Evolutionary conservation across 257 asterid species (phyloP).

Genomic region (Rhazya stricta): DNA sequence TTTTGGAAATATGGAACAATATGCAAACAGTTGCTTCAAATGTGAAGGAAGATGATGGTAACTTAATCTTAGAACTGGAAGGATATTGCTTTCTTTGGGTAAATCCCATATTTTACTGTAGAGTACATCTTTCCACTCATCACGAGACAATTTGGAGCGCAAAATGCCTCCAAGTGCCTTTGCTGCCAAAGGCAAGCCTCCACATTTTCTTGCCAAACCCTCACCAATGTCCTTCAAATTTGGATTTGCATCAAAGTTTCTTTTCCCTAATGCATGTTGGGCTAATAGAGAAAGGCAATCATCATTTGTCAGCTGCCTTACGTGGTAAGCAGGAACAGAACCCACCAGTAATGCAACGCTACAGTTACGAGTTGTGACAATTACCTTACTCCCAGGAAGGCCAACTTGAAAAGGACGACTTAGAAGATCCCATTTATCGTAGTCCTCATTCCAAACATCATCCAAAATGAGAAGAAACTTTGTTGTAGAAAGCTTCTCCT

Average conservation of each 20-base stretch:
- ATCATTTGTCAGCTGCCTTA: slow-evolving; percentile 11
- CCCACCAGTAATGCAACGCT: slow-evolving; percentile 16
- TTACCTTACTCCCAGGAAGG: slow-evolving; percentile 26
- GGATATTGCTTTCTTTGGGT: slow-evolving; percentile 17
- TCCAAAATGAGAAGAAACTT: slow-evolving; percentile 17
- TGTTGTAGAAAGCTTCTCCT: slow-evolving; percentile 13
- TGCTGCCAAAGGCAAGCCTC: slow-evolving; percentile 30
- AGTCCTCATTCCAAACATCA: slow-evolving; percentile 26
- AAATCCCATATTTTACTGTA: slow-evolving; percentile 28
- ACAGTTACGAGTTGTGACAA: slow-evolving; percentile 20
- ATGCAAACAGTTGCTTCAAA: slow-evolving; percentile 28
- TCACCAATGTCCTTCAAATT: slow-evolving; percentile 15
- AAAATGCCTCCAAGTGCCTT: slow-evolving; percentile 30
- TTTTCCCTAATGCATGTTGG: slow-evolving; percentile 21
- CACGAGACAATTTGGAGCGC: slow-evolving; percentile 14
- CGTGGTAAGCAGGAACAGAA: slow-evolving; percentile 16
- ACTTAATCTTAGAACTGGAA: slow-evolving; percentile 29
- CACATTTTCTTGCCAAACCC: slow-evolving; percentile 23
- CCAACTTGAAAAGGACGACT: slow-evolving; percentile 23
- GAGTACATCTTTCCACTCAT: slow-evolving; percentile 24
- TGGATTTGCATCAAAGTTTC: slow-evolving; percentile 14
- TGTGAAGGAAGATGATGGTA: slow-evolving; percentile 27
- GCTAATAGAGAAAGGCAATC: slow-evolving; percentile 25
- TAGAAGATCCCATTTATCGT: slow-evolving; percentile 22
- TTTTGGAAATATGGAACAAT: slow-evolving; percentile 28